Base-by-base conservation (phyloP, 768 basidiomycete species). In the Auricularia sp. region DNA sequence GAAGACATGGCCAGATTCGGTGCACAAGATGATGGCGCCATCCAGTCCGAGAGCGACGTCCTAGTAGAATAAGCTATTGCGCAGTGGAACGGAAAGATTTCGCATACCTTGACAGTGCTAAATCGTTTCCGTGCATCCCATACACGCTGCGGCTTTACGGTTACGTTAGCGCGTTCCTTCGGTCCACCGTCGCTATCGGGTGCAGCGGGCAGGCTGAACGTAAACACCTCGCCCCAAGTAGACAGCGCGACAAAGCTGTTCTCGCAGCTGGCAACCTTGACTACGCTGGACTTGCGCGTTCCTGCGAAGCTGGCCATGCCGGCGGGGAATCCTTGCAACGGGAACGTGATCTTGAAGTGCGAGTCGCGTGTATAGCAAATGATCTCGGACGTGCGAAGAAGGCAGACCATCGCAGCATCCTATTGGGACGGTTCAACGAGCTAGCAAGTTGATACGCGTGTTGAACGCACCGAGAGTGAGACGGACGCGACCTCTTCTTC, bases 1-100 rank as follows among this genome's bases (percentile, higher is more conserved):
- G 71, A 89, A 98, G 37, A 96, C 94, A 70, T 98, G 94, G 0
- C 96, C 96, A 3, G 96, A 95, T 67, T 90, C 86, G 1, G 96
- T 98, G 76, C 92, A 97, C 58, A 98, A 82, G 71, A 97, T 88
- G 71, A 97, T 83, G 16, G 89, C 84, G 3, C 94, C 92, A 68
- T 97, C 94, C 1, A 86, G 79, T 21, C 93, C 92, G 14, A 98
- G 79, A 0, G 93, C 94, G 8, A 96, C 89, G 69, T 98, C 96
- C 87, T 89, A 67, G 58, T 65, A 33, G 1, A 39, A 62, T 39
- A 4, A 61, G 42, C 42, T 3, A 29, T 18, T 33, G 65, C 33
- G n/a, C 1, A 18, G n/a, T 5, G 37, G 7, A 1, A 61, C 16
- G 13, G 3, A 24, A 64, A 81, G 39, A 42, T 42, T 1, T 8